Conservation (phyloP, 1,284 basidiomycete species). For the Ustilago esculenta region DNA sequence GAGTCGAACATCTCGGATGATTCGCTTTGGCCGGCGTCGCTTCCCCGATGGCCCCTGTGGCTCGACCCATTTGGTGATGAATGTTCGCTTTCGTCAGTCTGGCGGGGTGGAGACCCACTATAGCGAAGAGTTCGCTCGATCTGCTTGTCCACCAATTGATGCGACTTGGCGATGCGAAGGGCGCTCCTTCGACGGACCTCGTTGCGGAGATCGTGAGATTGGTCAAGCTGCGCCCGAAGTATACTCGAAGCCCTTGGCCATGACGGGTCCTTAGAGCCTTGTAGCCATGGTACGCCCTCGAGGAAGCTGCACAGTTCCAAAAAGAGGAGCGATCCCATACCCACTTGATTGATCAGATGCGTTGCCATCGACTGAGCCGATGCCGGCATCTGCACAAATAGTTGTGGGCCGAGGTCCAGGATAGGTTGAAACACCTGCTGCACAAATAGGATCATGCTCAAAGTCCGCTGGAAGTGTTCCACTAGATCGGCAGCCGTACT, state of each 20-base stretch:
- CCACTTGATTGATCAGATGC: constrained; percentile 25
- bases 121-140: constrained; percentile 26
- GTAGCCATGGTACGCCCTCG: constrained; percentile 37
- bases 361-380: constrained; percentile 37
- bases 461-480: constrained; percentile 25
- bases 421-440: constrained; percentile 29
- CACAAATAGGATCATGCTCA: constrained; percentile 28
- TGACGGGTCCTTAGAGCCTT: constrained; percentile 25
- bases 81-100: constrained; percentile 5
- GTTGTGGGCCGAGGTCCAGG: constrained; percentile 21
- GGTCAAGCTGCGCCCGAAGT: constrained; percentile 21
- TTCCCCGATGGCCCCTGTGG: constrained; percentile 17
- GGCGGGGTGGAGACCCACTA: constrained; percentile 17
- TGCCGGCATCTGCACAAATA: constrained; percentile 28
- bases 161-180: constrained; percentile 23
- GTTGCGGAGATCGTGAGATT: constrained; percentile 23
- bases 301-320: constrained; percentile 39
- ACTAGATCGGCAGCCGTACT: constrained; percentile 12
- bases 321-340: constrained; percentile 33
- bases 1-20: constrained; percentile 2
- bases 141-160: constrained; percentile 26
- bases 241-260: constrained; percentile 31
- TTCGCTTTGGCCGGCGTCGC: constrained; percentile 19
- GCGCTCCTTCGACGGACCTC: constrained; percentile 29
- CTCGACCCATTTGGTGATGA: constrained; percentile 15